phyloP scores from a whole-genome alignment of 108 stramenopile genomes.

The Parmales sp. region DNA sequence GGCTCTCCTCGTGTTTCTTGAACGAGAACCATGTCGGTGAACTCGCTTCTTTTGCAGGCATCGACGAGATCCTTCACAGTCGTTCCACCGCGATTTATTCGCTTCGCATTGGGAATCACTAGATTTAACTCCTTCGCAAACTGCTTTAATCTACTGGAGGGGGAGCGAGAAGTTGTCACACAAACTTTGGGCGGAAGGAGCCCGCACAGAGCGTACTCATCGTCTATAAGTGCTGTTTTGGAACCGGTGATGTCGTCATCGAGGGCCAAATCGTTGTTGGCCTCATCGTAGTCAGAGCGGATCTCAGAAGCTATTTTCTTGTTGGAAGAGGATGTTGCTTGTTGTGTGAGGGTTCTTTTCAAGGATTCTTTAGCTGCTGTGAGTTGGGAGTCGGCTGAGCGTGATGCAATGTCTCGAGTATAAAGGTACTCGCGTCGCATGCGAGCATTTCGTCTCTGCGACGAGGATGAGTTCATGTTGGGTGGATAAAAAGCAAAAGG shows the following conservation, averaged over 20 bases:
- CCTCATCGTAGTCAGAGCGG: slow-evolving; percentile 60
- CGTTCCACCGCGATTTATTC: slow-evolving; percentile 90
- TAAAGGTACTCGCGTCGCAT: slow-evolving; percentile 95
- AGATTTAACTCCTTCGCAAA: slow-evolving; percentile 97
- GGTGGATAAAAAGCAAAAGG: too few species aligned
- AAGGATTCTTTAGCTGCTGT: slow-evolving; percentile 68
- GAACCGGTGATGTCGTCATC: slow-evolving; percentile 63
- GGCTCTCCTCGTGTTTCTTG: slow-evolving; percentile 99
- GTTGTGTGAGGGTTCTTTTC: too few species aligned
- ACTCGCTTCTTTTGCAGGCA: slow-evolving; percentile 73
- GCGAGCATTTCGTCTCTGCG: slow-evolving; percentile 83
- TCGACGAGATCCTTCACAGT: slow-evolving; percentile 85
- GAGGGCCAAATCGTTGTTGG: slow-evolving; percentile 56
- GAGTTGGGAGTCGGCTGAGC: slow-evolving; percentile 76
- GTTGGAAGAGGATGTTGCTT: too few species aligned
- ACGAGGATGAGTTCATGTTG: too few species aligned
- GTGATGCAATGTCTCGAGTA: slow-evolving; percentile 74
- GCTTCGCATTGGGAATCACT: slow-evolving; percentile 82
- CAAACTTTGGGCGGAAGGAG: slow-evolving; percentile 81
- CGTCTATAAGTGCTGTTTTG: slow-evolving; percentile 66
- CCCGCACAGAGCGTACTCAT: slow-evolving; percentile 95
- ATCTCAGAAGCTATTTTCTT: slow-evolving; percentile 88
- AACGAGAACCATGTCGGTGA: slow-evolving; percentile 91
- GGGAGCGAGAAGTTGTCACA: slow-evolving; percentile 92
- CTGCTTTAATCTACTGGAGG: slow-evolving; percentile 82